Base-by-base conservation (phyloP, 352 stramenopile species). In the Pythium angustatum region DNA sequence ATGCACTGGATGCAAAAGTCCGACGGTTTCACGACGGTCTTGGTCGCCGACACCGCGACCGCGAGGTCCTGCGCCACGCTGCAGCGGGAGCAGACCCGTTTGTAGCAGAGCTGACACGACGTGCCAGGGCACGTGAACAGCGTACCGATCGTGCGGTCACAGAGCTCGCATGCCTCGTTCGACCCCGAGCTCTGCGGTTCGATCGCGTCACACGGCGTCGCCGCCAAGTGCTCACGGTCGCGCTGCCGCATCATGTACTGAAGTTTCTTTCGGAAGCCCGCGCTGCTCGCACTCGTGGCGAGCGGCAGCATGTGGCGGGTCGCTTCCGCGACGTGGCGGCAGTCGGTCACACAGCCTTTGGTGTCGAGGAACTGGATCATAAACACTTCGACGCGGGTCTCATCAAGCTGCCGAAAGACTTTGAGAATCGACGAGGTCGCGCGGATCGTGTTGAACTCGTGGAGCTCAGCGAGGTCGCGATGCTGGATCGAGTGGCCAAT, bases 401-500 rank as follows among this genome's bases (percentile, higher is more conserved):
- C 59, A 12, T 73, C 73, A 4, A 81, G 31, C 66, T 90, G 77
- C 0, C 79, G 73, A 53, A 77, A 88, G 11, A 88, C 38, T 0
- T 57, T 69, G 14, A 73, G 53, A 28, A 83, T 71, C 33, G 66
- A 79, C 19, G 79, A 38, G 14, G 73, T 53, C 17, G 70, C 77
- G 17, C 81, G 81, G 24, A 87, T 64, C 3, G 80, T 59, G 27
- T 63, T 66, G 0, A 72, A 52, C n/a, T 77, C 65, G 12, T 50
- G 71, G 17, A 83, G 48, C 50, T 83, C 69, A 0, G 74, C 69
- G 14, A 88, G 51, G 55, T 85, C 78, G 2, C 69, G 71, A n/a
- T 87, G 65, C 34, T 79, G 58, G 44, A 90, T 72, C 19, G 79
- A 85, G 62, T 90, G 81, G 7, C 65, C 36, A 5, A 87, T 58